Base-by-base conservation (phyloP, 495 filamentous ascomycete genomes). In the Daldinia bambusicola region DNA sequence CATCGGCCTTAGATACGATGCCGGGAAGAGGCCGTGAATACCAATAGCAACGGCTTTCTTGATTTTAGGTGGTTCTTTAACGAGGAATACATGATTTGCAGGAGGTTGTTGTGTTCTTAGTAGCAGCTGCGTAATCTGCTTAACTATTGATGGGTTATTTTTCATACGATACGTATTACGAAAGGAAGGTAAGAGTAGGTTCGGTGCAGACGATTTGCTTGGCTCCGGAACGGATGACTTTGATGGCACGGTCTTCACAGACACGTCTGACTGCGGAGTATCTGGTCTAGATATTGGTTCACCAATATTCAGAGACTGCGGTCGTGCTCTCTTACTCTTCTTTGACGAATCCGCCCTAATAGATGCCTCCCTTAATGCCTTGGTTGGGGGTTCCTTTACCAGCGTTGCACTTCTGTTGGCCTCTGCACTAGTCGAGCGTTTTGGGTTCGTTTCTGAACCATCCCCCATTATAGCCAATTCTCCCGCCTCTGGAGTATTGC, bases 21-120 rank as follows among this genome's bases (percentile, higher is more conserved):
- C 93, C 4, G 95, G 95, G 70, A 97, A 97, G 66, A 94, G 93
- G 5, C 95, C 95, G 80, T 99, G 95, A 16, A 99, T 89, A 22
- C 95, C 95, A 67, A 99, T 97, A 7, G 94, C 93, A 10, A 99
- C 81, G 22, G 95, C 95, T 68, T 88, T 92, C 77, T 89, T 94
- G 7, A 97, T 87, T 69, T 84, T 90, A 1, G 88, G 90, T 5
- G 89, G 85, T 31, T 91, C 85, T 40, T 86, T 88, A n/a, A 88
- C 77, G n/a, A 92, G 83, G 72, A 86, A 88, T 3, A 96, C 87
- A 78, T 97, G 93, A 32, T 86, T 89, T 37, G 85, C 80, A 6
- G 87, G 84, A 32, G 85, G 82, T 34, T 90, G 85, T 69, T 88
- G 87, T 12, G 81, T 86, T 51, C 87, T 85, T 37, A 89, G 85